Conservation (phyloP, 2,329 filamentous ascomycete species). For the Podosphaera xanthii region DNA sequence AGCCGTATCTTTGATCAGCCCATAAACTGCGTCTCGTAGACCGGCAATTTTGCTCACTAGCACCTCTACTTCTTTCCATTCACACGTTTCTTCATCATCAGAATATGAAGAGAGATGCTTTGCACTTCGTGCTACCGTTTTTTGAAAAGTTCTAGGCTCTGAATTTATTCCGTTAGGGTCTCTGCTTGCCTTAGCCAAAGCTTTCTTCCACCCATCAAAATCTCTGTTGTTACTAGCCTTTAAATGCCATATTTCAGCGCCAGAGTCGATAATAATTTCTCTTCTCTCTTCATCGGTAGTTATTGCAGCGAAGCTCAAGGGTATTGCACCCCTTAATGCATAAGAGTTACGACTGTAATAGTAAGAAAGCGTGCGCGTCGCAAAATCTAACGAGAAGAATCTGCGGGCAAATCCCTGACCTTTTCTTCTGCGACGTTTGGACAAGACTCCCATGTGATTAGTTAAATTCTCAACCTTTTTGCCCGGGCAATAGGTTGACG, state of each 20-base stretch:
- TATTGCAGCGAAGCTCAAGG: constrained; percentile 73
- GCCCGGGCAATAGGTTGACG: constrained; percentile 1
- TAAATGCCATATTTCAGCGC: constrained; percentile 91
- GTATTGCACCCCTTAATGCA: constrained; percentile 75
- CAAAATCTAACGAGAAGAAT: constrained; percentile 92
- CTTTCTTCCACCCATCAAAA: constrained; percentile 69
- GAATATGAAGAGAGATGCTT: constrained; percentile 3
- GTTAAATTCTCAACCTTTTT: constrained; percentile 15
- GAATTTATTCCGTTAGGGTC: constrained; percentile 31
- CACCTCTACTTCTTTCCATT: constrained; percentile 72
- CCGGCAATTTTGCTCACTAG: constrained; percentile 71
- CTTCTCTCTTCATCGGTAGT: constrained; percentile 69
- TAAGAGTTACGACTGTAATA: constrained; percentile 90
- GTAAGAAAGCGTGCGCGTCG: constrained; percentile 83
- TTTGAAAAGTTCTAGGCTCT: constrained; percentile 7
- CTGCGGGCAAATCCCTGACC: constrained; percentile 81
- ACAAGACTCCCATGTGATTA: constrained; percentile 63
- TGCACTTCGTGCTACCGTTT: constrained; percentile 9
- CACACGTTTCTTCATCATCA: constrained; percentile 40
- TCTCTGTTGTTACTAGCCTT: constrained; percentile 63
- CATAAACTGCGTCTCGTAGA: constrained; percentile 67
- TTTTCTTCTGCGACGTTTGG: constrained; percentile 80
- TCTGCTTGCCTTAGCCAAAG: constrained; percentile 61
- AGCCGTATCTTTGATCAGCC: constrained; percentile 67
- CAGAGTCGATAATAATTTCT: constrained; percentile 91